Percentiles rank a stretch among this genome's conserved stretches.
Evolutionary conservation across 169 alveolate species (phyloP).

Genomic region (Eimeria maxima): DNA sequence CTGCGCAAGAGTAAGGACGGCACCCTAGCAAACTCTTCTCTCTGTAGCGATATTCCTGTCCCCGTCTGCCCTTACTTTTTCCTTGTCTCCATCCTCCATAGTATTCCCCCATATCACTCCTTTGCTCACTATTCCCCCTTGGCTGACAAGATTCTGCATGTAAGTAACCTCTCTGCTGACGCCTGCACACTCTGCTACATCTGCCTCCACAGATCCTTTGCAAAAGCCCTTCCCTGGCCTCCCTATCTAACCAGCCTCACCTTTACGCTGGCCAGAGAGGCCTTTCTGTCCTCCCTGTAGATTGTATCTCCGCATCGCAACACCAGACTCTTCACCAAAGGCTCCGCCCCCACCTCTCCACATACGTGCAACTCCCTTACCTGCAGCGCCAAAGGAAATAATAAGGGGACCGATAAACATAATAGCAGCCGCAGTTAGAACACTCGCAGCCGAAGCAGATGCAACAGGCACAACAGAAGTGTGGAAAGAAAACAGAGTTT

Average conservation of each 20-base stretch:
- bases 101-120: neutral
- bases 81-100: neutral
- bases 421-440: neutral
- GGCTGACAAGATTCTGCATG: neutral
- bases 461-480: neutral
- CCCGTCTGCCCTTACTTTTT: neutral
- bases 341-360: slow-evolving; percentile 76
- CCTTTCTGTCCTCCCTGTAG: neutral
- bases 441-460: neutral
- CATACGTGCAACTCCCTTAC: slow-evolving; percentile 78
- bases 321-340: slow-evolving; percentile 62
- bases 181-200: neutral
- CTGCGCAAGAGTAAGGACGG: neutral
- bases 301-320: slow-evolving; percentile 56
- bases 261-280: slow-evolving; percentile 58
- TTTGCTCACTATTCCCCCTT: neutral
- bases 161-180: neutral
- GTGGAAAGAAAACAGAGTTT: neutral
- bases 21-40: neutral
- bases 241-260: neutral
- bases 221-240: neutral
- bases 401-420: neutral
- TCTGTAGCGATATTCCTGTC: neutral
- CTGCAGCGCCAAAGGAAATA: slow-evolving; percentile 42
- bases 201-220: neutral